Conservation (phyloP, 352 stramenopile species). For the Aphanomyces euteiches region DNA sequence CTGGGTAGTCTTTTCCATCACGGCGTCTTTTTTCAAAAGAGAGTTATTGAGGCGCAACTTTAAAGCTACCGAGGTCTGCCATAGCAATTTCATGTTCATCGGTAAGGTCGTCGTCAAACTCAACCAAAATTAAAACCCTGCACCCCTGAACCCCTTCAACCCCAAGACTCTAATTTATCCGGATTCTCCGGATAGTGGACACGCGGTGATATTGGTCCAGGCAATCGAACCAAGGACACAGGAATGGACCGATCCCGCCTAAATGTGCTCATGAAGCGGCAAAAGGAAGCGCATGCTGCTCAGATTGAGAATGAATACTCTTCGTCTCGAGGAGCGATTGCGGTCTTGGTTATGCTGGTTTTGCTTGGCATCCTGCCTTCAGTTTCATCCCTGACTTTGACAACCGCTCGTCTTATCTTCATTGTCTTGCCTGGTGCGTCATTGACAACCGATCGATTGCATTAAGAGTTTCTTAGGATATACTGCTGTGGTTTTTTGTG, state of each 20-base stretch:
- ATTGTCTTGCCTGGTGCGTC: slow-evolving; percentile 21
- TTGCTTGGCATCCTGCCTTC: slow-evolving; percentile 10
- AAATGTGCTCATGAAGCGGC: slow-evolving; percentile 1
- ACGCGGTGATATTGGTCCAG: no score
- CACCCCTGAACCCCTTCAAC: no score
- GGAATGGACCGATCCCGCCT: neutral
- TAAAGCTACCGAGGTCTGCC: no score
- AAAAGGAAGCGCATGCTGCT: slow-evolving; percentile 1
- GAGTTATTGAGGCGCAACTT: no score
- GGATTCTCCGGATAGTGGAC: neutral
- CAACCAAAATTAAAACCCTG: neutral
- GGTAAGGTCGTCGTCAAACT: no score
- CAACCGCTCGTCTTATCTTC: neutral
- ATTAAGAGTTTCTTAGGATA: slow-evolving; percentile 5
- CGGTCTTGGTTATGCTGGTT: neutral
- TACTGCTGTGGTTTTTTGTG: neutral
- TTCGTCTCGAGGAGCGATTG: slow-evolving; percentile 14
- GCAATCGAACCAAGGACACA: no score
- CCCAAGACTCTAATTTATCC: neutral
- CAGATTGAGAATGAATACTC: slow-evolving; percentile 11
- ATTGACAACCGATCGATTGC: no score
- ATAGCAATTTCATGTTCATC: no score
- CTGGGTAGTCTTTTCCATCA: no score
- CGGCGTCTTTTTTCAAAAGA: no score
- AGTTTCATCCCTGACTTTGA: neutral